Conservation (phyloP, 345 rosid species). For the Xanthoceras sorbifolium region DNA sequence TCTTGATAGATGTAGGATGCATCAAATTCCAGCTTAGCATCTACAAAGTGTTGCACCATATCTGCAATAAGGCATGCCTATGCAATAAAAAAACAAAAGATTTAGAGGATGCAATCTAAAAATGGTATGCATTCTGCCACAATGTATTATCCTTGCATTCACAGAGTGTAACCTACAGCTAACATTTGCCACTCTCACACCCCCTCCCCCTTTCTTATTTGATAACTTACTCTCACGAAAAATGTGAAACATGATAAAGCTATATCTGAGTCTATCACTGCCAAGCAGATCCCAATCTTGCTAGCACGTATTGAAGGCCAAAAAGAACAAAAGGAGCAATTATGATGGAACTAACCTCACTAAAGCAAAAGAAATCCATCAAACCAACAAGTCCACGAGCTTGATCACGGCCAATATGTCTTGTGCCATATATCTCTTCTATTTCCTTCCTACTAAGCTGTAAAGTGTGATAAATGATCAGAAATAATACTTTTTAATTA, state of each 20-base stretch:
- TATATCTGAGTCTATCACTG: not conserved
- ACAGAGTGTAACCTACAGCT: not conserved
- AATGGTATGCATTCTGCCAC: not conserved
- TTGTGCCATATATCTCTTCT: conserved; percentile 70
- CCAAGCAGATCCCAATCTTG: not conserved
- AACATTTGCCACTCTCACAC: not conserved
- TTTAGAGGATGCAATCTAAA: conserved; percentile 8
- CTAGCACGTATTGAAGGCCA: not conserved
- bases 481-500: not conserved
- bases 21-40: conserved; percentile 94
- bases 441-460: conserved; percentile 76
- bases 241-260: not conserved
- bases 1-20: conserved; percentile 92
- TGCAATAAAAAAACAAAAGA: conserved; percentile 18
- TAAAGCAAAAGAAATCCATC: conserved; percentile 99
- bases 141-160: not conserved
- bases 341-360: conserved; percentile 61
- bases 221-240: not conserved
- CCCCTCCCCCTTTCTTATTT: not conserved
- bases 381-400: conserved; percentile 86
- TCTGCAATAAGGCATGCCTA: conserved; percentile 97
- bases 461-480: conserved; percentile 22
- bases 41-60: conserved; percentile 85
- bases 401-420: conserved; percentile 93
- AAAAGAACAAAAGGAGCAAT: not conserved